phyloP scores from a whole-genome alignment of 2,329 filamentous ascomycete species.

The Nannizzia gypsea region DNA sequence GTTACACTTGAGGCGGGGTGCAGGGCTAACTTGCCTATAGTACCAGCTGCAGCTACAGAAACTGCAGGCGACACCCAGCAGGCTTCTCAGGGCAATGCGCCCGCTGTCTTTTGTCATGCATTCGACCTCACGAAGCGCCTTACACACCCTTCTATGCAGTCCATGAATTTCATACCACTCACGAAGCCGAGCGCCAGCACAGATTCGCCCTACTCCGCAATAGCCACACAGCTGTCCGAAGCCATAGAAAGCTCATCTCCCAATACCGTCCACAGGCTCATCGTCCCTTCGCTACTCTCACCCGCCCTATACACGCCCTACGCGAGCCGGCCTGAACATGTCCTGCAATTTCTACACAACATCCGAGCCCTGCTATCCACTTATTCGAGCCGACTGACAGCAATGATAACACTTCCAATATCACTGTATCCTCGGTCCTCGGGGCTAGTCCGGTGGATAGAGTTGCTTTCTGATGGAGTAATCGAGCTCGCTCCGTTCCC shows the following conservation, averaged over 20 bases:
- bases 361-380: constrained; percentile 63
- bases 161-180: constrained; percentile 42
- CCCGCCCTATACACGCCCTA: constrained; percentile 69
- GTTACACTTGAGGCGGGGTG: too few relatives aligned
- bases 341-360: constrained; percentile 70
- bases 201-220: constrained; percentile 50
- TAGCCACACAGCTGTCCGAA: constrained; percentile 48
- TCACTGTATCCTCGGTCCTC: constrained; percentile 65
- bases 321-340: constrained; percentile 55
- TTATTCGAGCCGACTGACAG: constrained; percentile 53
- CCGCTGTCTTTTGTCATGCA: constrained; percentile 53
- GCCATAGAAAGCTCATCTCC: constrained; percentile 48
- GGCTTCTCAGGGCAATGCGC: constrained; percentile 13
- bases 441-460: constrained; percentile 73
- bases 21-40: constrained; percentile 15
- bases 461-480: constrained; percentile 72
- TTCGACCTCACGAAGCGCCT: constrained; percentile 62
- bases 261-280: constrained; percentile 60
- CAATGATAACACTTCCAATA: constrained; percentile 64
- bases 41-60: constrained; percentile 20
- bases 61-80: constrained; percentile 35
- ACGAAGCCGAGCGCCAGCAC: constrained; percentile 21
- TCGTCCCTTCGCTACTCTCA: constrained; percentile 75
- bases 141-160: constrained; percentile 41
- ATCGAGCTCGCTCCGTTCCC: constrained; percentile 69